Percentiles rank a stretch among this genome's conserved stretches.
phyloP scores from a whole-genome alignment of 1,284 basidiomycete genomes.

The Neolentinus lepideus region DNA sequence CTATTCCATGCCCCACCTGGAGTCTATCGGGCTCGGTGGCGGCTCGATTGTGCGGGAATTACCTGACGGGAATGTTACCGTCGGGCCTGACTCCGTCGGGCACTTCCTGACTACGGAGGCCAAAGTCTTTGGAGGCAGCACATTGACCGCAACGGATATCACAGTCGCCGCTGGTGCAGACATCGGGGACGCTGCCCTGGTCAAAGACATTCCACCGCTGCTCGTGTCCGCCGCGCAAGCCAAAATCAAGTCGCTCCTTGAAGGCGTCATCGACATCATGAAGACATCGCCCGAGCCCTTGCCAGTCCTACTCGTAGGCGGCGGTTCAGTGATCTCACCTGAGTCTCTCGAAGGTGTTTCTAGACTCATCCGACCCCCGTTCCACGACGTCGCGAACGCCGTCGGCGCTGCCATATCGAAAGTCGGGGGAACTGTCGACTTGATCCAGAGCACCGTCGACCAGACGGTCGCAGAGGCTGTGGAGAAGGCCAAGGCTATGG shows the following conservation, averaged over 20 bases:
- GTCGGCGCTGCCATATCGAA: constrained; percentile 45
- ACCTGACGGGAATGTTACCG: constrained; percentile 20
- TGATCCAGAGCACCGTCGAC: constrained; percentile 1
- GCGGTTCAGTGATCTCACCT: constrained; percentile 41
- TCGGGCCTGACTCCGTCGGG: constrained; percentile 54
- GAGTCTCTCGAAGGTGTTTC: constrained; percentile 34
- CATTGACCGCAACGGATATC: constrained; percentile 47
- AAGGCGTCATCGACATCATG: constrained; percentile 39
- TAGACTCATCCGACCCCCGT: constrained; percentile 40
- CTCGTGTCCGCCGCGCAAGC: constrained; percentile 26
- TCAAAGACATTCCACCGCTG: constrained; percentile 21
- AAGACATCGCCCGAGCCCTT: constrained; percentile 47
- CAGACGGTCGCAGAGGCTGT: background rate
- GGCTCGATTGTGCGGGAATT: constrained; percentile 38
- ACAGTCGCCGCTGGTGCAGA: constrained; percentile 26
- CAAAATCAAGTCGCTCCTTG: constrained; percentile 41
- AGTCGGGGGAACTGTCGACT: constrained; percentile 8
- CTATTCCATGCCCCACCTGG: constrained; percentile 43
- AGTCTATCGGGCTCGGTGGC: constrained; percentile 48
- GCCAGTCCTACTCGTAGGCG: constrained; percentile 44
- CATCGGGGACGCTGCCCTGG: constrained; percentile 30
- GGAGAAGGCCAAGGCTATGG: background rate
- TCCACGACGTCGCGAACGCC: constrained; percentile 48
- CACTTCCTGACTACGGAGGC: constrained; percentile 40
- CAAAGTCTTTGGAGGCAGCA: constrained; percentile 40